A percentile compares a stretch with the other conserved stretches of the same genome.
phyloP scores from a whole-genome alignment of 2,329 filamentous ascomycete species.

The Trichoderma hamatum region DNA sequence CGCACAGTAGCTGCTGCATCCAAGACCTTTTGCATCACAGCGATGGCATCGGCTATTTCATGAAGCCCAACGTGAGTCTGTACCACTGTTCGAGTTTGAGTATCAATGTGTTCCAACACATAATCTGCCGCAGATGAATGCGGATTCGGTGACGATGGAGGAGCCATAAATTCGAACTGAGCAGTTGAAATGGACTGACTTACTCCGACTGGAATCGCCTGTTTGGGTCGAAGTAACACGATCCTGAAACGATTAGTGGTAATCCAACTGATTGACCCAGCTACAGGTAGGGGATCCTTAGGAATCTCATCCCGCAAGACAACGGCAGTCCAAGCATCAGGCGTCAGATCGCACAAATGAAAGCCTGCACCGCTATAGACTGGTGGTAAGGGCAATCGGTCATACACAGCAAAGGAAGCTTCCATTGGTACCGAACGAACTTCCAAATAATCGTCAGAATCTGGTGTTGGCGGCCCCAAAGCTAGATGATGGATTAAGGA shows the following conservation, averaged over 20 bases:
- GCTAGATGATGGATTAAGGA: background rate
- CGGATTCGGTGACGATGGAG: background rate
- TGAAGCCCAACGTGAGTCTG: no score
- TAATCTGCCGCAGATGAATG: background rate
- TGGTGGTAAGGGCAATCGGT: background rate
- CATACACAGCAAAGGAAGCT: background rate
- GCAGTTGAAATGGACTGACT: background rate
- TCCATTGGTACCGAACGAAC: background rate
- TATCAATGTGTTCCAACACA: background rate
- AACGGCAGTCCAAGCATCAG: constrained; percentile 14
- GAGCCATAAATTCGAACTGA: background rate
- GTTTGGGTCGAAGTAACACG: constrained; percentile 1
- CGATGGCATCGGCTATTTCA: background rate
- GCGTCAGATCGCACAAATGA: background rate
- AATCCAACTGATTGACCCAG: no score
- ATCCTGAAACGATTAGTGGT: background rate
- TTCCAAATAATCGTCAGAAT: background rate
- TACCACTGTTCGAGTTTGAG: background rate
- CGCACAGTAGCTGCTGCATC: no score
- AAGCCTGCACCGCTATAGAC: background rate
- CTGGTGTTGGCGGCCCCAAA: background rate
- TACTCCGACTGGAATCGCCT: background rate
- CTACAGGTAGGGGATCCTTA: background rate
- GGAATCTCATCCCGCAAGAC: background rate
- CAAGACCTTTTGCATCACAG: background rate